Evolutionary conservation across 495 filamentous ascomycete species (phyloP), one percentile per base, ranked within the genome.

Genomic region (Talaromyces borbonicus): DNA sequence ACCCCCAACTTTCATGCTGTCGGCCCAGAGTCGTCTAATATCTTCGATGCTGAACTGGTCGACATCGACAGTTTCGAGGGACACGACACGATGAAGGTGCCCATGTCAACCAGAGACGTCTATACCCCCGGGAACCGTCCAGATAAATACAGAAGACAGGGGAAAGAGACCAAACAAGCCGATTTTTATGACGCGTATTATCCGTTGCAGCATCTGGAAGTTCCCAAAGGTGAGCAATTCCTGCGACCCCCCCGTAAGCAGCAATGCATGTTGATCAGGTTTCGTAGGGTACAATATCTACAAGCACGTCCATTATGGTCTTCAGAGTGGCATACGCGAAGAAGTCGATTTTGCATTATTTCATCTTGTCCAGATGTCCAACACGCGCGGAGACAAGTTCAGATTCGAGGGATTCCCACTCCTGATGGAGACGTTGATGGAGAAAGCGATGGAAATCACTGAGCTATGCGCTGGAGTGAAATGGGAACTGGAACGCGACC

Each of bases 301-400:
- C 54, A 81, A 89, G 43, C 81, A 89, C 8, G 88, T 85, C 42
- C 78, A 90, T 36, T 73, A 70, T 43, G 80, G 89, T 0, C 71
- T 99, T 35, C 85, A 84, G 43, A 93, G 86, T 22, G 79, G 81
- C 0, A 79, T 94, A 20, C 71, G 75, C 11, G 77, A 79, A 18
- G 92, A 99, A 56, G 82, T 95, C 49, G 81, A 86, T 20, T 97
- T 89, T 60, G 88, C 87, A 0, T 65, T 97, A 14, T 87, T 88
- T 47, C 90, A 96, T 57, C 68, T 99, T 9, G 90, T 97, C 47
- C 92, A 95, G 59, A 95, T 95, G 14, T 95, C 90, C 0, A 88
- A 85, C 46, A 90, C 96, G 59, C 75, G 87, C 24, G 90, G 90
- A 23, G 93, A 97, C 57, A 95, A 95, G 56, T 95, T 93, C 62